Evolutionary conservation across 257 asterid species (phyloP), one percentile per base, ranked within the genome.

Genomic region (Capsicum chinense): DNA sequence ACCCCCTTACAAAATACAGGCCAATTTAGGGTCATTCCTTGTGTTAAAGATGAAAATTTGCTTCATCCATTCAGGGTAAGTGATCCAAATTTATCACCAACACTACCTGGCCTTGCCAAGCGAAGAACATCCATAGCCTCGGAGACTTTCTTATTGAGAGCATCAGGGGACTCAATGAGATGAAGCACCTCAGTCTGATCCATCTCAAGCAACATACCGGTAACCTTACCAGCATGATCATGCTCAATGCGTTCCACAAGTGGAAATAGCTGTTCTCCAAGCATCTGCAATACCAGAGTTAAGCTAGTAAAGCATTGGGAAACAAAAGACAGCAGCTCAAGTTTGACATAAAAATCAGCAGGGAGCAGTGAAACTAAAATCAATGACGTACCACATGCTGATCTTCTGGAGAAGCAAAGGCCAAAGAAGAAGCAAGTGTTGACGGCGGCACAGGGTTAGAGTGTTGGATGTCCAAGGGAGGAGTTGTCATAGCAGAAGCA

Each of bases 161-260:
- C 96, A 64, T 93, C 98, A 0, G 97, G 97, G 9, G 98, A 91
- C 62, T 95, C 98, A 19, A 95, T 91, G 78, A 95, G 90, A 87
- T 93, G 98, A 78, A 95, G 98, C 80, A 95, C 97, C 83, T 95
- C 98, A 0, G 93, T 88, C 81, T 95, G 98, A 84, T 93, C 98
- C 98, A 95, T 95, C 90, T 95, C 98, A 87, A 95, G 78, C 83
- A 95, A 54, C 98, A 95, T 95, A 1, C 98, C 98, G 0, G 98
- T 95, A 12, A 95, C 93, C 85, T 95, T 93, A 59, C 93, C 92
- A 14, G 96, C 95, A 47, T 85, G 85, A 37, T 86, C 93, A 9
- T 35, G 90, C 82, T 92, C 98, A 0, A 92, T 62, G 14, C 86
- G 88, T 59, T 92, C 95, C 86, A 95, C 98, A 0, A 93, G 91